Base-by-base conservation (phyloP, 2,329 filamentous ascomycete genomes). In the Dryadomyces sulphureus region DNA sequence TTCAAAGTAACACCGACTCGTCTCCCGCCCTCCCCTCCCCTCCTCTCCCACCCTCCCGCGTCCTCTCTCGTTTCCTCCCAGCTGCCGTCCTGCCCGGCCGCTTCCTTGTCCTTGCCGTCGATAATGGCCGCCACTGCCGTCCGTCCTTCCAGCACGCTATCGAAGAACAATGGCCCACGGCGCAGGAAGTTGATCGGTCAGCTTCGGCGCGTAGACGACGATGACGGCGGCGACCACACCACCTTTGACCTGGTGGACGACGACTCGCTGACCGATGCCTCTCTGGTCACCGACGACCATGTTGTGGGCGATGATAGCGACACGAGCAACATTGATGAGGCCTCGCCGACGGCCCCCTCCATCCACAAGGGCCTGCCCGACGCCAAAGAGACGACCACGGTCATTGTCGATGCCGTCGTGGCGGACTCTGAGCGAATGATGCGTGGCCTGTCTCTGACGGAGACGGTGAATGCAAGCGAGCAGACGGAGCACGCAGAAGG, bases 161-260 rank as follows among this genome's bases (percentile, higher is more conserved):
- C 48, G 24, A 50, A 44, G 24, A 45, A 30, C 41, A 44, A 46
- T 25, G 55, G 50, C 49, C 60, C 72, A 57, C 73, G 75, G 58
- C 75, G 77, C 62, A 79, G 73, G 65, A 80, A 78, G 63, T 62
- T 77, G 55, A 73, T 82, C 61, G 77, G 77, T 59, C 76, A 76
- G 55, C 75, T 80, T 57, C 77, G 81, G 60, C 75, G 79, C 55
- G 71, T 78, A 53, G 78, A 84, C 56, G 80, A 84, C 59, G 50
- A 52, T 1, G 79, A 84, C 52, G 73, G 66, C 53, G 73, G 65
- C 53, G 70, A 68, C 49, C 66, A 62, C 44, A 73, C 75, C 49
- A 64, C 66, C 45, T 63, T 71, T 48, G 77, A 80, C 42, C 59
- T 54, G 27, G 48, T 74, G 35, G 77, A 81, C 54, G 77, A 82